Evolutionary conservation across 192 early-diverging fungal species (phyloP).

Genomic region (Oehlia diaphana): DNA sequence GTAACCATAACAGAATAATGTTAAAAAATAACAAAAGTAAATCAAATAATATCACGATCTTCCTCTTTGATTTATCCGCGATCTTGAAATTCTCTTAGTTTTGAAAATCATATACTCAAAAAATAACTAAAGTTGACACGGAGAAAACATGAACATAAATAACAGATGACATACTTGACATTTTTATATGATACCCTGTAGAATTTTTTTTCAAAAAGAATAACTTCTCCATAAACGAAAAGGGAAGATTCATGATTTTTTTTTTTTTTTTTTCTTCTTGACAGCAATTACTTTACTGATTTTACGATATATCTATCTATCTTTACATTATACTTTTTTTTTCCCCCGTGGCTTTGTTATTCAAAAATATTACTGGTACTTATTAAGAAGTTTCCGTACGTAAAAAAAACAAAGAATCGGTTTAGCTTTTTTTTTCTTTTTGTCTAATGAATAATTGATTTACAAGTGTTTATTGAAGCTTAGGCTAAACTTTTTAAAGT

Average conservation of each 20-base stretch:
- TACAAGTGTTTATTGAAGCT: not conserved
- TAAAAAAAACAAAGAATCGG: not conserved
- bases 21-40: no score
- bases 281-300: not conserved
- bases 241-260: not conserved
- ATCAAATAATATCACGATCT: no score
- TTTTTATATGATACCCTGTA: no score
- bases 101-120: no score
- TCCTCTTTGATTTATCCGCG: no score
- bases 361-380: not conserved
- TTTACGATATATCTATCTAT: not conserved
- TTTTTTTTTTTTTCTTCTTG: not conserved
- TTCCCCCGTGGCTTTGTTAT: not conserved
- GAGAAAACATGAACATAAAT: no score
- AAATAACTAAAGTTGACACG: no score
- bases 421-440: not conserved
- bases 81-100: no score
- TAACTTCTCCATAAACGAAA: not conserved
- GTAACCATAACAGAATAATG: no score
- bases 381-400: not conserved
- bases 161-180: no score
- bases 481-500: not conserved
- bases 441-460: not conserved
- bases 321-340: not conserved
- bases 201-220: no score